Evolutionary conservation across 192 early-diverging fungal species (phyloP).

Genomic region (Backusella psychrophila): DNA sequence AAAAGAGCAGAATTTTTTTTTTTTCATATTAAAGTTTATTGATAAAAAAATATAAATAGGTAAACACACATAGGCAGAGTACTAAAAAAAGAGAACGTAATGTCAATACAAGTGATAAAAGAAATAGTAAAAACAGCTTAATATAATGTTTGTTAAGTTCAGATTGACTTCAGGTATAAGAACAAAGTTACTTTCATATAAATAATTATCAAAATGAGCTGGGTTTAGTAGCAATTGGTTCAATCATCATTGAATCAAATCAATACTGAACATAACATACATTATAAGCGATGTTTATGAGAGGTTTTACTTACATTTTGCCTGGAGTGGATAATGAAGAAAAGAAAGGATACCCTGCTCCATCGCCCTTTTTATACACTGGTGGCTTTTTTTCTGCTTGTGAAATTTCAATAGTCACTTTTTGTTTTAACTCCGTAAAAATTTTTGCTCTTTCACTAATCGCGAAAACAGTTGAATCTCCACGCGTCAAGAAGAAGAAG

Average conservation of each 20-base stretch:
- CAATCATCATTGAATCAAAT: background rate
- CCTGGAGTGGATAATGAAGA: background rate
- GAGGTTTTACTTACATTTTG: background rate
- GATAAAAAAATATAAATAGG: background rate
- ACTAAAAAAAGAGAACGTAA: background rate
- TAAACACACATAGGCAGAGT: background rate
- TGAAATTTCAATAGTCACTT: background rate
- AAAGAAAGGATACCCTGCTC: background rate
- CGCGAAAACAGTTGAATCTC: too few relatives aligned
- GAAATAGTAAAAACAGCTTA: background rate
- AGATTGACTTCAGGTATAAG: background rate
- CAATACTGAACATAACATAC: background rate
- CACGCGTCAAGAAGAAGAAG: too few relatives aligned
- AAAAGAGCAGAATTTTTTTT: background rate
- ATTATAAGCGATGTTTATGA: background rate
- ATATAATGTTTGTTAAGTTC: background rate
- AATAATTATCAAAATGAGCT: constrained; percentile 10
- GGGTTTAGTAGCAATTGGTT: constrained; percentile 7
- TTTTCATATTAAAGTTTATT: background rate
- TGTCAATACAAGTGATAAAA: constrained; percentile 1
- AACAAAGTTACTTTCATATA: background rate
- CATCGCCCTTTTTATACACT: background rate
- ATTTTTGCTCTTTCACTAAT: background rate
- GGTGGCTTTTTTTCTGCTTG: background rate
- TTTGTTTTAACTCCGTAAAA: background rate